Percentiles rank a stretch among this genome's conserved stretches.
These are phyloP conservation scores for Endocladia muricata DNA, from an alignment of 31 red algal species.

Conservation along the genomic window DNA sequence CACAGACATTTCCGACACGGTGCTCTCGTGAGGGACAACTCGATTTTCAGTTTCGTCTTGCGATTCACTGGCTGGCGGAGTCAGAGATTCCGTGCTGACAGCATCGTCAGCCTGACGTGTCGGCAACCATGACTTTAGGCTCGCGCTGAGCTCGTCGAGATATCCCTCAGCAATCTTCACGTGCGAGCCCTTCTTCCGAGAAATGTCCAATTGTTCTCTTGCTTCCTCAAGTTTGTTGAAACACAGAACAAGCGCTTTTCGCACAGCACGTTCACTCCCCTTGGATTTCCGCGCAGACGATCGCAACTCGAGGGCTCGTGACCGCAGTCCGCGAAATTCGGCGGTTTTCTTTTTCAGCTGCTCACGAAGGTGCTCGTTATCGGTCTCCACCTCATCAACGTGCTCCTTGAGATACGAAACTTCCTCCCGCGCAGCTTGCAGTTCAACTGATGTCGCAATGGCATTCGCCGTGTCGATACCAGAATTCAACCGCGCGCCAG, in stretches of 20 bases:
- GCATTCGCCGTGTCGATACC: conserved; percentile 42
- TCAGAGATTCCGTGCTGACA: conserved; percentile 30
- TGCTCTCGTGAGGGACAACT: neutral
- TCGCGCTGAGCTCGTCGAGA: conserved; percentile 46
- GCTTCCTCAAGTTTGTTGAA: conserved; percentile 54
- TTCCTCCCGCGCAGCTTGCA: conserved; percentile 52
- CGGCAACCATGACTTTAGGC: conserved; percentile 34
- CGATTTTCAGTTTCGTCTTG: neutral
- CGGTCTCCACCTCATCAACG: conserved; percentile 58
- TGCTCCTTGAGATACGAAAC: conserved; percentile 62
- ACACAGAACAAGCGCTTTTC: conserved; percentile 10
- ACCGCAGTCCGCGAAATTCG: conserved; percentile 45
- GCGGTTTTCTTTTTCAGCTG: conserved; percentile 43
- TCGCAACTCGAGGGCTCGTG: conserved; percentile 34
- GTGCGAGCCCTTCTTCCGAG: conserved; percentile 64
- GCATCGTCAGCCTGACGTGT: neutral
- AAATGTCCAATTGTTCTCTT: conserved; percentile 36
- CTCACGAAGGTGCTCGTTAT: conserved; percentile 46
- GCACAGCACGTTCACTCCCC: conserved; percentile 33
- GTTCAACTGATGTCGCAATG: conserved; percentile 34
- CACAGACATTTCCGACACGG: conserved; percentile 24
- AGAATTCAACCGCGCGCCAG: conserved; percentile 12
- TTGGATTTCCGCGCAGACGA: conserved; percentile 7
- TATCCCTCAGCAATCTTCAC: conserved; percentile 50
- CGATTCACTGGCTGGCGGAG: neutral